Conservation (phyloP, 768 basidiomycete species). For the Pleurotus tuber-regium region DNA sequence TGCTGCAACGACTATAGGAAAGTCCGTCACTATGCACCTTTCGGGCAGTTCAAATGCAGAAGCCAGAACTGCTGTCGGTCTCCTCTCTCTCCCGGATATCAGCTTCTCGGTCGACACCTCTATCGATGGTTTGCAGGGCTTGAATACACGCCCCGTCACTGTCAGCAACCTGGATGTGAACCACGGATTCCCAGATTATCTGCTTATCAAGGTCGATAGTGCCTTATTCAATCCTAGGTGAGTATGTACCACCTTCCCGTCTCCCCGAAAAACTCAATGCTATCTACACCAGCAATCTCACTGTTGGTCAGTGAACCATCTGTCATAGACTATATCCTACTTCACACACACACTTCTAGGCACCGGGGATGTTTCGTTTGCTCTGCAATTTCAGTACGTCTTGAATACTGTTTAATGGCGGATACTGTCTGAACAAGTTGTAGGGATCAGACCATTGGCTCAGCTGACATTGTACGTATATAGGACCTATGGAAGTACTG, state of each 20-base stretch:
- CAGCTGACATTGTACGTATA: conserved; percentile 50
- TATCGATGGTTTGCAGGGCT: conserved; percentile 63
- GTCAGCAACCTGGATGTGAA: conserved; percentile 62
- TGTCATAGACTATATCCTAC: no score
- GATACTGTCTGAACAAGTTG: no score
- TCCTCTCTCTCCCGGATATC: conserved; percentile 56
- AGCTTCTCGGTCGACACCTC: conserved; percentile 55
- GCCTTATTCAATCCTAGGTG: conserved; percentile 66
- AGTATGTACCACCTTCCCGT: conserved; percentile 10
- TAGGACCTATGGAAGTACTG: not conserved
- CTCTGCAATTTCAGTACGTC: conserved; percentile 52
- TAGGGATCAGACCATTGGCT: conserved; percentile 53
- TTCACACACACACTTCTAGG: no score
- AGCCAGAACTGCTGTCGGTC: conserved; percentile 63
- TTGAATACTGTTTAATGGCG: no score
- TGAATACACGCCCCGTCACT: conserved; percentile 53
- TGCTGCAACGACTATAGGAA: conserved; percentile 53
- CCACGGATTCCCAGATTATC: conserved; percentile 61
- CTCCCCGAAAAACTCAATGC: conserved; percentile 11
- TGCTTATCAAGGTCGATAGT: conserved; percentile 66
- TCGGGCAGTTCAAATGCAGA: conserved; percentile 55
- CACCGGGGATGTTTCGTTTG: conserved; percentile 63
- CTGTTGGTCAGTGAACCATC: conserved; percentile 40
- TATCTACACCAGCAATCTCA: conserved; percentile 43
- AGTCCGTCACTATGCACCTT: conserved; percentile 43